Evolutionary conservation across 164 flowering plant species (phyloP).

Genomic region (Magnolia officinalis): DNA sequence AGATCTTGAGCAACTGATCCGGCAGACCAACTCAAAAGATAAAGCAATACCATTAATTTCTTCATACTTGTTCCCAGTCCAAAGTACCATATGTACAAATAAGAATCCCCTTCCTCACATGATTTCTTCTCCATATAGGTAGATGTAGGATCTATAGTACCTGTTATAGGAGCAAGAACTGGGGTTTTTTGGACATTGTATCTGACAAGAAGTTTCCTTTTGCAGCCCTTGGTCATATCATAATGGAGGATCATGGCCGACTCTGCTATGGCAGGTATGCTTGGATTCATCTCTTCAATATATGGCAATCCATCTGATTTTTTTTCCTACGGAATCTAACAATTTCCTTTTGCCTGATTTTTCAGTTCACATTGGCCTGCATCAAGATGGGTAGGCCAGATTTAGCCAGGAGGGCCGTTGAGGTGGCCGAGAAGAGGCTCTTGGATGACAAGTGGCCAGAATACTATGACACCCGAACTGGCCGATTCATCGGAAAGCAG

Average conservation of each 20-base stretch:
- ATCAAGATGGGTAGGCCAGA: slow-evolving; percentile 66
- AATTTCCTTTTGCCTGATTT: slow-evolving; percentile 6
- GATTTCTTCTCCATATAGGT: no score
- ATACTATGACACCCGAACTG: slow-evolving; percentile 61
- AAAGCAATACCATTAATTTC: no score
- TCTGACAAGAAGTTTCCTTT: slow-evolving; percentile 2
- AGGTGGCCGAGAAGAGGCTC: slow-evolving; percentile 55
- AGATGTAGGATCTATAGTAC: no score
- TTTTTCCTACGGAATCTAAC: neutral
- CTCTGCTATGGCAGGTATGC: slow-evolving; percentile 88
- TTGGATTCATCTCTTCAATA: slow-evolving; percentile 4
- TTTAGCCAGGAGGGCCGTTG: slow-evolving; percentile 52
- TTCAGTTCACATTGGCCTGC: slow-evolving; percentile 71
- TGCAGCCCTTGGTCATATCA: slow-evolving; percentile 97
- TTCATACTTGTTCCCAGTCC: no score
- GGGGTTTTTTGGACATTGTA: neutral
- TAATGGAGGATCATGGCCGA: slow-evolving; percentile 96
- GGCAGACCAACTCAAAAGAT: no score
- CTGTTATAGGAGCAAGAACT: neutral
- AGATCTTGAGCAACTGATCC: no score
- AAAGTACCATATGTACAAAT: no score
- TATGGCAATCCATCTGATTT: neutral
- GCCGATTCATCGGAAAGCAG: slow-evolving; percentile 67
- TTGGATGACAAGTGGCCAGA: slow-evolving; percentile 63
- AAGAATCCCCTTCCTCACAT: no score